Percentiles rank a stretch among this genome's conserved stretches.
Evolutionary conservation across 768 basidiomycete species (phyloP).

Genomic region (Suillus luteus): DNA sequence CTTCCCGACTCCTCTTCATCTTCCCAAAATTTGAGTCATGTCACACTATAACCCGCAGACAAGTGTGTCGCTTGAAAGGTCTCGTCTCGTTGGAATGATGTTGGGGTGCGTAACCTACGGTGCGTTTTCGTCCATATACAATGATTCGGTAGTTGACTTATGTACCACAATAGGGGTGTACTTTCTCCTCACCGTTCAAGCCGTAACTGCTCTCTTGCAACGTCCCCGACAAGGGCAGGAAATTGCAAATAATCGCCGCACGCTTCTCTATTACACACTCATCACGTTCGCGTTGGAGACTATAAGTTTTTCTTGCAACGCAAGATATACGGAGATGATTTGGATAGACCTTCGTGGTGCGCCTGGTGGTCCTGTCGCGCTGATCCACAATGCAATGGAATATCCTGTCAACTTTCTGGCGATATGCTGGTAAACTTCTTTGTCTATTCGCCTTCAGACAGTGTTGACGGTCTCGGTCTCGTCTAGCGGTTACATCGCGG

Average conservation of each 20-base stretch:
- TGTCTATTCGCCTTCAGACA: not conserved
- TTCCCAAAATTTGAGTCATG: not conserved
- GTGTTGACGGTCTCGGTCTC: not conserved
- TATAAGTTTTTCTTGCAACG: not conserved
- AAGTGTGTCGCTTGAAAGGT: not conserved
- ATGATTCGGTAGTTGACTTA: not conserved
- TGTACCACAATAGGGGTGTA: not conserved
- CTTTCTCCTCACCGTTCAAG: not conserved
- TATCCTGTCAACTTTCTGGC: too few species aligned
- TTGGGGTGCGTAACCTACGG: not conserved
- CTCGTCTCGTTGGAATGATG: not conserved
- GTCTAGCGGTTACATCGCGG: not conserved
- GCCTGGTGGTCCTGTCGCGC: too few species aligned
- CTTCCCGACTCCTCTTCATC: not conserved
- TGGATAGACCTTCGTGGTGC: too few species aligned
- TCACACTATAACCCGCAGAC: not conserved
- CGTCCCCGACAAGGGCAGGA: not conserved
- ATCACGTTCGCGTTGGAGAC: not conserved
- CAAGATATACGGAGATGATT: not conserved
- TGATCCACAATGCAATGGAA: too few species aligned
- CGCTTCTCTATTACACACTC: not conserved
- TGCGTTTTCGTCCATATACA: not conserved
- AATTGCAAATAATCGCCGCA: not conserved
- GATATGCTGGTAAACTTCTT: too few species aligned
- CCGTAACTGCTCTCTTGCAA: not conserved